phyloP scores from a whole-genome alignment of 2,329 filamentous ascomycete species.

The Diaporthe aspalathi region DNA sequence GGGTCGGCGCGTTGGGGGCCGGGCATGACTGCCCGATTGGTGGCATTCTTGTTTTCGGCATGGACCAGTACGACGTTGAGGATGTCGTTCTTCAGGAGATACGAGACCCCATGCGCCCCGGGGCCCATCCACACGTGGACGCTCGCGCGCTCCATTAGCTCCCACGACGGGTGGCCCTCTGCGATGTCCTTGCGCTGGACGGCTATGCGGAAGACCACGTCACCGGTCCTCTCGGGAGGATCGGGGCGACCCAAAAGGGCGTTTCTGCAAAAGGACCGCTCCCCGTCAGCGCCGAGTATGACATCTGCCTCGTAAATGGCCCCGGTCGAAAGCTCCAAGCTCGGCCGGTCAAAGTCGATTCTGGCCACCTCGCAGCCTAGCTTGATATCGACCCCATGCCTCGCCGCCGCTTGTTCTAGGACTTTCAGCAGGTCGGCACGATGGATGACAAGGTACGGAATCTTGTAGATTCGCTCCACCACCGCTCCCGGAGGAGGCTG shows the following conservation, averaged over 20 bases:
- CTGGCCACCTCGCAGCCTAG: background rate
- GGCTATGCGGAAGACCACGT: slow-evolving; percentile 12
- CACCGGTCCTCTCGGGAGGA: background rate
- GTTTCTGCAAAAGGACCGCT: slow-evolving; percentile 1
- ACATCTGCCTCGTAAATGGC: background rate
- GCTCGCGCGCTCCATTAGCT: background rate
- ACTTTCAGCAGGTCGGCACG: background rate
- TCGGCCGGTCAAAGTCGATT: background rate
- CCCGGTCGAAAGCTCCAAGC: background rate
- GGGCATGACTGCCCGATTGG: background rate
- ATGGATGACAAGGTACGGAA: slow-evolving; percentile 1
- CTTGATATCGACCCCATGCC: background rate
- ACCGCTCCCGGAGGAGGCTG: background rate
- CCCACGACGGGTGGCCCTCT: background rate
- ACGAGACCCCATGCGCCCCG: slow-evolving; percentile 3
- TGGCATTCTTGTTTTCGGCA: background rate
- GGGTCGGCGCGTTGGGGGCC: background rate
- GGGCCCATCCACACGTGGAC: background rate
- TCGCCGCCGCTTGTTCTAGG: background rate
- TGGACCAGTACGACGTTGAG: slow-evolving; percentile 10
- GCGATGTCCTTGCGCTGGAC: background rate
- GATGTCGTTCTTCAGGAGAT: slow-evolving; percentile 1
- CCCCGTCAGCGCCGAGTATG: slow-evolving; percentile 9
- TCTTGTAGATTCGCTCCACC: background rate
- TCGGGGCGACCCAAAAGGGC: background rate